Evolutionary conservation across 1,139 yeast genomes (phyloP), one percentile per base, ranked within the genome.

Genomic region (Sugiyamaella novakii): DNA sequence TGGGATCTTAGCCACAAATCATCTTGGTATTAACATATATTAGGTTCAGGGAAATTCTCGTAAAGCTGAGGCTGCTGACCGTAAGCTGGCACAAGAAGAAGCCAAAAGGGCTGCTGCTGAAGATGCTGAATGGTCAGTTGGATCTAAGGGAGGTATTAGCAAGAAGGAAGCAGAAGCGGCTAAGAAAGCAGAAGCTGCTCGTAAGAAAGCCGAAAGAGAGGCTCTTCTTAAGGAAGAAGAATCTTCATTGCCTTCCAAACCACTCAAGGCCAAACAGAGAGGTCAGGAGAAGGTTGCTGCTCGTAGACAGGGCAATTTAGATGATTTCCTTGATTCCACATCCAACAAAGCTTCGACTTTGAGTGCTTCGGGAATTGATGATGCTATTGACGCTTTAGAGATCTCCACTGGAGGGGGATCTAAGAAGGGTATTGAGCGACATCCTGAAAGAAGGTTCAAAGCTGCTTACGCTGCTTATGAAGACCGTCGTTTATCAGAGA

Each of bases 391-490:
- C 48, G 95, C 95, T 2, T 74, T 87, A 65, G 76, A 86, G 4
- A 73, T 87, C 64, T 57, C 71, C 14, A 53, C 59, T 15, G 58
- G 59, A 21, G 65, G 64, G 14, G 78, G 85, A 19, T 70, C 74
- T 42, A 76, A 72, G 50, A 72, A 75, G 55, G 84, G 81, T 62
- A 73, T 87, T 50, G 96, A 87, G 57, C 82, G 88, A 66, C 96
- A 87, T 60, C 95, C 96, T 7, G 96, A 87, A 71, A 78, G 95
- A 68, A 78, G 96, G 65, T 86, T 83, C 67, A 87, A 87, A 72
- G 89, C 94, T 14, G 95, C 95, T 0, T 75, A 75, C 54, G 76
- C 79, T 10, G 89, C 87, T 0, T 87, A 69, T 60, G 89, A 87
- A 62, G 92, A 83, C 55, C 72, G 75, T 51, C 77, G 94, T 61